Conservation (phyloP, 2,329 filamentous ascomycete genomes). For the Neobulgaria alba region DNA sequence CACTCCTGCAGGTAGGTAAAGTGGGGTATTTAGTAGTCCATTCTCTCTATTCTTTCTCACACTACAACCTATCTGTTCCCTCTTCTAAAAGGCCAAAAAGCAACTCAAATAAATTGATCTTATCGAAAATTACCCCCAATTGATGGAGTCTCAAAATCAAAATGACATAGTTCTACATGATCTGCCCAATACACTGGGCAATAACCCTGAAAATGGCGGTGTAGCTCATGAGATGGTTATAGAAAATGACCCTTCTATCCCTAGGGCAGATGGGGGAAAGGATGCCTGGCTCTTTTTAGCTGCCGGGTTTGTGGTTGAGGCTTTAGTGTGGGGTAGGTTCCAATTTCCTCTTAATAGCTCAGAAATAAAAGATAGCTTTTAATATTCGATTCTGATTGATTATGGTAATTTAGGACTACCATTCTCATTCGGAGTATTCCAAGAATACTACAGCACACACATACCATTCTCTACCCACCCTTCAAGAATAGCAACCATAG, state of each 20-base stretch:
- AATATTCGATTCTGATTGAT: neutral
- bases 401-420: constrained; percentile 24
- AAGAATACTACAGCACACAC: constrained; percentile 34
- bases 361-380: constrained; percentile 8
- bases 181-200: constrained; percentile 2
- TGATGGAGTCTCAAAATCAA: constrained; percentile 12
- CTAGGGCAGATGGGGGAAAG: constrained; percentile 38
- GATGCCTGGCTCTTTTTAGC: constrained; percentile 42
- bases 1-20: too few relatives aligned
- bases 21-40: too few relatives aligned
- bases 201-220: neutral
- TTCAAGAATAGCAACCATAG: constrained; percentile 35
- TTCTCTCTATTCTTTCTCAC: too few relatives aligned
- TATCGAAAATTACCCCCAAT: too few relatives aligned
- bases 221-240: neutral
- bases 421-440: constrained; percentile 33
- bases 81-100: too few relatives aligned
- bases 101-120: too few relatives aligned
- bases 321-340: constrained; percentile 41
- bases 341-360: constrained; percentile 18
- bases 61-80: too few relatives aligned
- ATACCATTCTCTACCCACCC: constrained; percentile 29
- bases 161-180: constrained; percentile 6
- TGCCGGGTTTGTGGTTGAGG: constrained; percentile 42
- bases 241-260: constrained; percentile 29